Conservation (phyloP, 2,329 filamentous ascomycete genomes). For the Diaporthe longicolla region DNA sequence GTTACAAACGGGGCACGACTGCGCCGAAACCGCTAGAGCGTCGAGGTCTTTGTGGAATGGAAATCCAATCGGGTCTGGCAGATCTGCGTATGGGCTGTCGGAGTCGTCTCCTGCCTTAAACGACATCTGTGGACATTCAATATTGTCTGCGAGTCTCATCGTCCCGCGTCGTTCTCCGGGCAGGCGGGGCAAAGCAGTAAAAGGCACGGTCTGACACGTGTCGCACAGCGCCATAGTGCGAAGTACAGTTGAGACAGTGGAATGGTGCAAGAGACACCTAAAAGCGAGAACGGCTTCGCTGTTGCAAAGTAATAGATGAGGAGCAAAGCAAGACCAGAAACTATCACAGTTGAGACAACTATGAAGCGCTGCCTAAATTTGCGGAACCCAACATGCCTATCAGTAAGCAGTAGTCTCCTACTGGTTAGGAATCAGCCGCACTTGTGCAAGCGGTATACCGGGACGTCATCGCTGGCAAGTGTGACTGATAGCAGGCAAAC, state of each 20-base stretch:
- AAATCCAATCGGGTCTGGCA: background rate
- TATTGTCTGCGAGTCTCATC: background rate
- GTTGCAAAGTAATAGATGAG: background rate
- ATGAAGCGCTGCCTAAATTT: background rate
- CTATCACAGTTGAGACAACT: background rate
- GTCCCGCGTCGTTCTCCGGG: background rate
- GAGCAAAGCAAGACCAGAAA: background rate
- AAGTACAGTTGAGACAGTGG: background rate
- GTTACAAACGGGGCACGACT: conserved; percentile 17
- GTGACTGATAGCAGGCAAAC: background rate
- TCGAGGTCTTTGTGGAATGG: conserved; percentile 10
- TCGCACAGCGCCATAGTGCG: conserved; percentile 6
- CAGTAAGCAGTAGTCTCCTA: conserved; percentile 4
- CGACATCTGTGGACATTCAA: background rate
- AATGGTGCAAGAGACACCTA: background rate
- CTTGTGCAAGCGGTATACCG: background rate
- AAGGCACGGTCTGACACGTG: background rate
- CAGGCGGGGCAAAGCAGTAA: conserved; percentile 10
- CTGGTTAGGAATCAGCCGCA: background rate
- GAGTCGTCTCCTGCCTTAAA: conserved; percentile 9
- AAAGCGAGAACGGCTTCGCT: background rate
- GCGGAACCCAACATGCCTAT: background rate
- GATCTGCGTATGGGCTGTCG: background rate
- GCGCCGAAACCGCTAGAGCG: conserved; percentile 5
- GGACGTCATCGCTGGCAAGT: background rate